A percentile compares a stretch with the other conserved stretches of the same genome.
Conservation (phyloP, 2,329 filamentous ascomycete species). For the Lizonia empirigonia region DNA sequence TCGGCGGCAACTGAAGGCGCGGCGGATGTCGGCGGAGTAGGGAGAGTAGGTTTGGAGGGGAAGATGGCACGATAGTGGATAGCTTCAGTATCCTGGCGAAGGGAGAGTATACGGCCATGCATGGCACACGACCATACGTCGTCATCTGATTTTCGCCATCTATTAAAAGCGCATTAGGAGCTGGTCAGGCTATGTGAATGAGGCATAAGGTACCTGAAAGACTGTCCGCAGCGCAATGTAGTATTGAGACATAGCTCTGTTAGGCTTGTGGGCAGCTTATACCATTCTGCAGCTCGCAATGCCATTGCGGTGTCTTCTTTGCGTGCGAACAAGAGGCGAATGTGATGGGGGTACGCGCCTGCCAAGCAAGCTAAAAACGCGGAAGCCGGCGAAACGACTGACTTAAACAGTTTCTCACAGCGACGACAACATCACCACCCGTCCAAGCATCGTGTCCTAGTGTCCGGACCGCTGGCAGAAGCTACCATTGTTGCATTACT, state of each 20-base stretch:
- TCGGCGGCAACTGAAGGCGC: slow-evolving; percentile 37
- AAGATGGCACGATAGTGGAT: slow-evolving; percentile 80
- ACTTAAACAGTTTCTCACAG: slow-evolving; percentile 11
- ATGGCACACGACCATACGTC: slow-evolving; percentile 91
- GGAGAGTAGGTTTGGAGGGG: slow-evolving; percentile 50
- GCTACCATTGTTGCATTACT: slow-evolving; percentile 17
- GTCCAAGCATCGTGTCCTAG: slow-evolving; percentile 9
- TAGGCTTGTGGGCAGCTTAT: slow-evolving; percentile 79
- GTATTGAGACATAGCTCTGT: slow-evolving; percentile 93
- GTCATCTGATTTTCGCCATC: slow-evolving; percentile 81
- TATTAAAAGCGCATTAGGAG: slow-evolving; percentile 38
- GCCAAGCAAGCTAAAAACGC: slow-evolving; percentile 8
- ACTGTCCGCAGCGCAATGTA: slow-evolving; percentile 91
- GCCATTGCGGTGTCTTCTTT: slow-evolving; percentile 41
- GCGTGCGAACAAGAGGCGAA: background rate
- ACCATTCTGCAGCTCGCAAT: slow-evolving; percentile 74
- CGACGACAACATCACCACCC: slow-evolving; percentile 11
- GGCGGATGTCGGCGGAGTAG: slow-evolving; percentile 3
- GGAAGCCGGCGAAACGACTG: slow-evolving; percentile 1
- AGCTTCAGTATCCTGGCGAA: slow-evolving; percentile 79
- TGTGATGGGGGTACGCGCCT: slow-evolving; percentile 1
- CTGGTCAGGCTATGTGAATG: background rate
- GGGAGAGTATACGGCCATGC: slow-evolving; percentile 79
- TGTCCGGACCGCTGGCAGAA: slow-evolving; percentile 5
- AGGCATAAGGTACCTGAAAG: slow-evolving; percentile 66